These are phyloP conservation scores for Podila horticola DNA, from an alignment of 192 early-diverging fungal species.

Conservation along the genomic window DNA sequence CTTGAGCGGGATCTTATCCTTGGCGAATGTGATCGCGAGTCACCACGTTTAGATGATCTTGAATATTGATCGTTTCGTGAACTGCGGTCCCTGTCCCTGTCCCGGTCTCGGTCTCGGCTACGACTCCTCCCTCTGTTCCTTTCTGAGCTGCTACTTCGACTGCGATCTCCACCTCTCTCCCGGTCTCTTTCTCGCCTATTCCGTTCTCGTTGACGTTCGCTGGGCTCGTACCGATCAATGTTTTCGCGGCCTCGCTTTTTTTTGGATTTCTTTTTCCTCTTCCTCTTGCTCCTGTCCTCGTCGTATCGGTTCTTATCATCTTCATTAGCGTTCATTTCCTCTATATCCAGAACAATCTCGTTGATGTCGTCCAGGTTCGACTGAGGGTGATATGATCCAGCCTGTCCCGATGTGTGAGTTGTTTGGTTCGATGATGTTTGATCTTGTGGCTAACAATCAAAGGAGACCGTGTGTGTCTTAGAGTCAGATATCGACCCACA, in stretches of 20 bases:
- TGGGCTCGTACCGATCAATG: conserved; percentile 30
- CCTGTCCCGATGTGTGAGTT: no score
- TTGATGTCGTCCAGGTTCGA: conserved; percentile 47
- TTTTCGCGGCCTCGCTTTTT: conserved; percentile 13
- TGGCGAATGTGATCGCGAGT: conserved; percentile 25
- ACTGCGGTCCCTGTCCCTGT: neutral
- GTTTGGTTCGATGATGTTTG: no score
- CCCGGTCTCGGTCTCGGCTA: conserved; percentile 1
- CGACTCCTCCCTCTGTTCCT: conserved; percentile 6
- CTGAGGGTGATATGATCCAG: neutral
- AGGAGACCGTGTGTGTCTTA: no score
- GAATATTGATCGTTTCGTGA: conserved; percentile 11
- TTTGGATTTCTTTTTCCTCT: conserved; percentile 43
- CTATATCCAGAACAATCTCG: conserved; percentile 44
- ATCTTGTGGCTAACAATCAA: no score
- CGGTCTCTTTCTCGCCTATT: conserved; percentile 24
- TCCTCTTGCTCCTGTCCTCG: conserved; percentile 12
- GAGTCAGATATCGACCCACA: no score
- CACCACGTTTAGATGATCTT: conserved; percentile 5
- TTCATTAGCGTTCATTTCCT: conserved; percentile 2
- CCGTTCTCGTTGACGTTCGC: conserved; percentile 25
- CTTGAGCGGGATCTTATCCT: conserved; percentile 17
- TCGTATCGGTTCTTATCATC: neutral
- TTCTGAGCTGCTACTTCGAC: conserved; percentile 11
- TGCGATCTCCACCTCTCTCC: conserved; percentile 12